phyloP scores from a whole-genome alignment of 805 yeast species.

The Wickerhamiella musiphila region DNA sequence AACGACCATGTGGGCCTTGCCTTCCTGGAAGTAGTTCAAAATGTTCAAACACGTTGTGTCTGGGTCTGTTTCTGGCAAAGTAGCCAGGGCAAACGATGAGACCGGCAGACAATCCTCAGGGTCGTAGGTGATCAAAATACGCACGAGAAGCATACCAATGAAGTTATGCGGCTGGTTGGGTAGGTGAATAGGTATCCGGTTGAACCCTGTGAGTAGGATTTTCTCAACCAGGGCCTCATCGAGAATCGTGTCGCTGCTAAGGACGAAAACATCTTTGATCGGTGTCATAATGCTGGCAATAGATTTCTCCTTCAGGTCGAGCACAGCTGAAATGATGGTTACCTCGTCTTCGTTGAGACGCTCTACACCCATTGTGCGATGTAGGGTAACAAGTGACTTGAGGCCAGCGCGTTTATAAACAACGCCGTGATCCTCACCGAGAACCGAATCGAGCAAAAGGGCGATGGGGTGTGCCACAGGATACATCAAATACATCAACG shows the following conservation, averaged over 20 bases:
- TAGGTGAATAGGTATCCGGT: conserved; percentile 82
- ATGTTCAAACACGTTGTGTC: conserved; percentile 88
- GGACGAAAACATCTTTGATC: conserved; percentile 70
- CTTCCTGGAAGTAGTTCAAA: conserved; percentile 91
- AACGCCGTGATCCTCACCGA: conserved; percentile 95
- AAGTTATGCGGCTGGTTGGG: conserved; percentile 82
- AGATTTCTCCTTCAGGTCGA: conserved; percentile 82
- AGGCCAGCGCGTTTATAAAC: conserved; percentile 83
- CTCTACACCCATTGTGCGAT: conserved; percentile 89
- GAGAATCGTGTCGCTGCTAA: conserved; percentile 65
- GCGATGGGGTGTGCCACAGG: conserved; percentile 91
- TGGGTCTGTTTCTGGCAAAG: conserved; percentile 83
- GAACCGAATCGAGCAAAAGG: conserved; percentile 51
- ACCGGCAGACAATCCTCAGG: conserved; percentile 93
- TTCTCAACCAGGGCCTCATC: conserved; percentile 77
- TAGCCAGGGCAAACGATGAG: conserved; percentile 85
- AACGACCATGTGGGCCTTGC: conserved; percentile 92
- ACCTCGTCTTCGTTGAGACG: conserved; percentile 88
- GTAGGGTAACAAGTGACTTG: conserved; percentile 83
- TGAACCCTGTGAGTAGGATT: conserved; percentile 84
- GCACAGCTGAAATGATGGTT: conserved; percentile 82
- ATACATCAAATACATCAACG: conserved; percentile 74
- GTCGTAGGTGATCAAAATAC: conserved; percentile 85
- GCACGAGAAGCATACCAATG: conserved; percentile 85
- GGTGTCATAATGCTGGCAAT: conserved; percentile 90